These are phyloP conservation scores for Xylaria sp. DNA, from an alignment of 2,329 filamentous ascomycete species.

Conservation along the genomic window DNA sequence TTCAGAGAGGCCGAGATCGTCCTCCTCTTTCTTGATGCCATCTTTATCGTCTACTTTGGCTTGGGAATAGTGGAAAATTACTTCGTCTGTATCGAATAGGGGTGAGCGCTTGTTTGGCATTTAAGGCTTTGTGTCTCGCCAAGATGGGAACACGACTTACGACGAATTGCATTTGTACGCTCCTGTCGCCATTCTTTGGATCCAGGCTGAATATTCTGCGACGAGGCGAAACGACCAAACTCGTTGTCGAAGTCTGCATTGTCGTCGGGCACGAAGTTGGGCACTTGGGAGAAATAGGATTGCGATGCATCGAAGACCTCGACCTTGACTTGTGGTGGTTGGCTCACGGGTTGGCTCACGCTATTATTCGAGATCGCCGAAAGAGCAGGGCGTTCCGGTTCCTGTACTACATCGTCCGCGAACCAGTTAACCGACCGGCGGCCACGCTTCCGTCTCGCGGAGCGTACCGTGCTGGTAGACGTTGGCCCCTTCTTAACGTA, in stretches of 20 bases:
- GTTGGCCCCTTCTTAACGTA: slow-evolving; percentile 27
- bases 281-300: slow-evolving; percentile 45
- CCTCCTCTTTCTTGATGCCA: slow-evolving; percentile 23
- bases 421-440: no score
- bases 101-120: slow-evolving; percentile 2
- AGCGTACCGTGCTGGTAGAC: not conserved
- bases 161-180: slow-evolving; percentile 32
- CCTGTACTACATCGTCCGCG: no score
- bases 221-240: slow-evolving; percentile 46
- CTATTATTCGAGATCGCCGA: not conserved
- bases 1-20: not conserved
- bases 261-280: slow-evolving; percentile 41
- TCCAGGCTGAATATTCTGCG: slow-evolving; percentile 39
- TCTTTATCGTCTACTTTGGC: slow-evolving; percentile 11
- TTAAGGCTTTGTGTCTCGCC: not conserved
- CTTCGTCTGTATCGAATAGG: slow-evolving; percentile 25
- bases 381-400: not conserved
- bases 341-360: slow-evolving; percentile 7
- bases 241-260: slow-evolving; percentile 44
- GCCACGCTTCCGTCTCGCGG: slow-evolving; percentile 16
- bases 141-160: slow-evolving; percentile 22
- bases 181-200: slow-evolving; percentile 27
- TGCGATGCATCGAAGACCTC: slow-evolving; percentile 41
- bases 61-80: slow-evolving; percentile 37
- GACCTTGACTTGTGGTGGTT: slow-evolving; percentile 16